phyloP scores from a whole-genome alignment of 1,139 yeast genomes.

The Debaryomyces psychrophilus region DNA sequence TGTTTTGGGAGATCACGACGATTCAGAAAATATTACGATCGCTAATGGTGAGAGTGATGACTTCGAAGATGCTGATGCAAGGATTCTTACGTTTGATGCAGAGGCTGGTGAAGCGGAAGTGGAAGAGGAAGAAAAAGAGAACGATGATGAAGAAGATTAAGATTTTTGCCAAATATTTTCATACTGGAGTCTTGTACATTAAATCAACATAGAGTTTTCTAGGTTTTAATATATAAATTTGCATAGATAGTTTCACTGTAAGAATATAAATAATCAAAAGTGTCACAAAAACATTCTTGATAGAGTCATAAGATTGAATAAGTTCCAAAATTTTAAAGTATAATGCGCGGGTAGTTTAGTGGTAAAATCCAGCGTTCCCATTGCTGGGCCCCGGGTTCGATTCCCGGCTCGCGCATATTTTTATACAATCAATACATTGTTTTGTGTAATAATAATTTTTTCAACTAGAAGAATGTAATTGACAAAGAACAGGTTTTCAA shows the following conservation, averaged over 20 bases:
- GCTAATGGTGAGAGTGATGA: conserved; percentile 52
- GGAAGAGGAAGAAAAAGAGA: conserved; percentile 8
- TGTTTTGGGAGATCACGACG: conserved; percentile 19
- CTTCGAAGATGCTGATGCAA: conserved; percentile 26
- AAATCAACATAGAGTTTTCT: not conserved
- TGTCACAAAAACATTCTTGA: too few species aligned
- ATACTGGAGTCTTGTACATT: conserved; percentile 1
- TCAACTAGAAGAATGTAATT: not conserved
- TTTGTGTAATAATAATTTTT: conserved; percentile 8
- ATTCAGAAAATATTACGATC: conserved; percentile 29
- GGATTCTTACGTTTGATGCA: conserved; percentile 14
- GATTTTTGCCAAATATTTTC: not conserved
- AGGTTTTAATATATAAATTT: not conserved
- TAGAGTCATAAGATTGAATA: too few species aligned
- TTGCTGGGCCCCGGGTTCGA: conserved; percentile 17
- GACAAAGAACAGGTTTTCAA: not conserved
- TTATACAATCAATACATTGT: not conserved
- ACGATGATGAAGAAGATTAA: conserved; percentile 5
- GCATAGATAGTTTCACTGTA: conserved; percentile 4
- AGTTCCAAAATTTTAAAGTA: not conserved
- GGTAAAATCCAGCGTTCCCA: conserved; percentile 16
- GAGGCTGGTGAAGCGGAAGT: conserved; percentile 18
- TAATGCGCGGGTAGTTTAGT: conserved; percentile 14
- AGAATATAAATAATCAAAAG: too few species aligned
- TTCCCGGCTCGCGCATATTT: conserved; percentile 14